Conservation (phyloP, 1,139 yeast genomes). For the Arxiozyma bovina region DNA sequence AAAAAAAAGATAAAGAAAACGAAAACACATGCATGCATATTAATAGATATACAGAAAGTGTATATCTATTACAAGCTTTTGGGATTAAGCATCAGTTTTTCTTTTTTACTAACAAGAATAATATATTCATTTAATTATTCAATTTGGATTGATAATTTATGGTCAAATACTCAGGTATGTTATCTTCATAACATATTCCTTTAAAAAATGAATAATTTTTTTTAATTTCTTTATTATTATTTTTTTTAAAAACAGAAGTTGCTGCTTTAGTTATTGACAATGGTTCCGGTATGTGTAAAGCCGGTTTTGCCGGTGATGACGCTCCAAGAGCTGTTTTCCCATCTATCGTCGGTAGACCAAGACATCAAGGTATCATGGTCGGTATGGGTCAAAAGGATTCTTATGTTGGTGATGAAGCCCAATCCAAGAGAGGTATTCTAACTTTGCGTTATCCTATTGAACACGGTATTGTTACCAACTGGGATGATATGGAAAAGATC, state of each 20-base stretch:
- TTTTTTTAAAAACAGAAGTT: conserved; percentile 22
- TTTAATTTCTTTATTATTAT: neutral
- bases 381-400: conserved; percentile 99
- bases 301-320: conserved; percentile 99
- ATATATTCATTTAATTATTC: neutral
- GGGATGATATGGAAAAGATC: conserved; percentile 99
- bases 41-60: too few species aligned
- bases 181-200: too few species aligned
- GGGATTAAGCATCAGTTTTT: too few species aligned
- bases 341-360: conserved; percentile 99
- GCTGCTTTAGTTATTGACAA: conserved; percentile 78
- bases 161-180: too few species aligned
- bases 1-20: too few species aligned
- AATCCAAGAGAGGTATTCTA: conserved; percentile 99
- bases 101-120: neutral
- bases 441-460: conserved; percentile 98
- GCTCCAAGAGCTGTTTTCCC: conserved; percentile 99
- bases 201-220: too few species aligned
- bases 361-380: conserved; percentile 99
- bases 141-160: neutral
- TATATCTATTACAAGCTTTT: too few species aligned
- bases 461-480: conserved; percentile 99
- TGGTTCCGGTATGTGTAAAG: conserved; percentile 99
- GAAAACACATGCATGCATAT: too few species aligned
- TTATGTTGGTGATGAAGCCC: conserved; percentile 99